These are phyloP conservation scores for Penicillium odoratum DNA, from an alignment of 495 filamentous ascomycete species.

Conservation along the genomic window DNA sequence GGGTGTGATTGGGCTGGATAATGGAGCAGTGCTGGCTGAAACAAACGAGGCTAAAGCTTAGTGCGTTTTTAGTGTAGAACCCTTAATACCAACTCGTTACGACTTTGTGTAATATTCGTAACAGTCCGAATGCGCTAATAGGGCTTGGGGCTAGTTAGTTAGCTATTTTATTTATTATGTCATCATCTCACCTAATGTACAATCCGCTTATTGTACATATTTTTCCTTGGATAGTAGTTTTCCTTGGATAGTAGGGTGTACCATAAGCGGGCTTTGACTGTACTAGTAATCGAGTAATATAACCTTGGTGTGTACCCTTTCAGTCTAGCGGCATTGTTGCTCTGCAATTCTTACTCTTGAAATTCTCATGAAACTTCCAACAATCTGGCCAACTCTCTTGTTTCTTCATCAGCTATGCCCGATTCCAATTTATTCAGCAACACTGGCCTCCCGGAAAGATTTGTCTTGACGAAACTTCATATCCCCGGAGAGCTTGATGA, in stretches of 20 bases:
- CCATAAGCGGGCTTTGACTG: conserved; percentile 1
- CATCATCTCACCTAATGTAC: neutral
- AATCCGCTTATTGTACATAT: conserved; percentile 2
- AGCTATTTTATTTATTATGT: neutral
- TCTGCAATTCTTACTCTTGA: conserved; percentile 2
- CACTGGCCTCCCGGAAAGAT: conserved; percentile 1
- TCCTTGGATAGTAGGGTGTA: conserved; percentile 4
- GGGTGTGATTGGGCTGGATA: no score
- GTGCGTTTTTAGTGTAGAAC: no score
- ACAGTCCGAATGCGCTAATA: neutral
- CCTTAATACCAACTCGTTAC: no score
- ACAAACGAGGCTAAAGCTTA: no score
- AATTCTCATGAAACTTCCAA: neutral
- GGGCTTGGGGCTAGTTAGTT: neutral
- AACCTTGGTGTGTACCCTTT: neutral
- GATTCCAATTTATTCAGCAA: conserved; percentile 3
- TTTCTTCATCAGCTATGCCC: conserved; percentile 3
- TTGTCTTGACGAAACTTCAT: conserved; percentile 2
- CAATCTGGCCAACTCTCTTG: conserved; percentile 1
- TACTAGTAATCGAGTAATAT: conserved; percentile 2
- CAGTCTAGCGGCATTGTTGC: conserved; percentile 1
- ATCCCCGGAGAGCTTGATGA: conserved; percentile 1
- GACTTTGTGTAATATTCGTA: no score
- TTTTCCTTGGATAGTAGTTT: no score
- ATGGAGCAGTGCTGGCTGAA: no score